These are phyloP conservation scores for Aspergillus haitiensis DNA, from an alignment of 495 filamentous ascomycete species.

Conservation along the genomic window DNA sequence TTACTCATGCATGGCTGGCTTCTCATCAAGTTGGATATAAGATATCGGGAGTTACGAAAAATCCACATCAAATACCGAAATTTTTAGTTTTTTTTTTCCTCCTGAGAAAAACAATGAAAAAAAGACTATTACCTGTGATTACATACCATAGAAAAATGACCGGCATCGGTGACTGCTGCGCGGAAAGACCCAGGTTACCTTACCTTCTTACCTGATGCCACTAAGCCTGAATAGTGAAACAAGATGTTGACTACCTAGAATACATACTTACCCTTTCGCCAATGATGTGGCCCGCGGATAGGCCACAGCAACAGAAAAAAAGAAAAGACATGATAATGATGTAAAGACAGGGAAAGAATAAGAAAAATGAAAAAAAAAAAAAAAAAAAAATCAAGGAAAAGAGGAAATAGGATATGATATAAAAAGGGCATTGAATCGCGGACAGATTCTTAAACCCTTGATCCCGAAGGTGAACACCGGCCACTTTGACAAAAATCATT, in stretches of 20 bases:
- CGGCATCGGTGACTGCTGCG: conserved; percentile 37
- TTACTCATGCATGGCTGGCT: too few species aligned
- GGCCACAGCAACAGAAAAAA: conserved; percentile 26
- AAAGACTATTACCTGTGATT: conserved; percentile 31
- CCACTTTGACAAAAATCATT: conserved; percentile 4
- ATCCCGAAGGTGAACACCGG: conserved; percentile 6
- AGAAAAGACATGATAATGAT: conserved; percentile 23
- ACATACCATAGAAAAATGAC: conserved; percentile 31
- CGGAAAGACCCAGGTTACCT: conserved; percentile 57
- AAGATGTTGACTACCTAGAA: conserved; percentile 38
- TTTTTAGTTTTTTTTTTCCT: conserved; percentile 1
- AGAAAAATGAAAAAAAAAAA: conserved; percentile 28
- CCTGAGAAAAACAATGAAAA: neutral
- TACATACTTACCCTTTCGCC: conserved; percentile 53
- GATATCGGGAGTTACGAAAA: conserved; percentile 9
- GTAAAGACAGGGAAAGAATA: conserved; percentile 20
- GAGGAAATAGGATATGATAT: conserved; percentile 27
- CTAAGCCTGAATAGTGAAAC: conserved; percentile 23
- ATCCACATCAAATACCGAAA: conserved; percentile 9
- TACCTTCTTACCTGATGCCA: conserved; percentile 64
- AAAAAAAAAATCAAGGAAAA: conserved; percentile 16
- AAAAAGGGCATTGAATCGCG: conserved; percentile 18
- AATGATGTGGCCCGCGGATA: conserved; percentile 17
- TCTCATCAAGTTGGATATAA: too few species aligned
- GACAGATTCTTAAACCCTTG: conserved; percentile 10